Base-by-base conservation (phyloP, 164 flowering plant species). In the Pachysandra terminalis region DNA sequence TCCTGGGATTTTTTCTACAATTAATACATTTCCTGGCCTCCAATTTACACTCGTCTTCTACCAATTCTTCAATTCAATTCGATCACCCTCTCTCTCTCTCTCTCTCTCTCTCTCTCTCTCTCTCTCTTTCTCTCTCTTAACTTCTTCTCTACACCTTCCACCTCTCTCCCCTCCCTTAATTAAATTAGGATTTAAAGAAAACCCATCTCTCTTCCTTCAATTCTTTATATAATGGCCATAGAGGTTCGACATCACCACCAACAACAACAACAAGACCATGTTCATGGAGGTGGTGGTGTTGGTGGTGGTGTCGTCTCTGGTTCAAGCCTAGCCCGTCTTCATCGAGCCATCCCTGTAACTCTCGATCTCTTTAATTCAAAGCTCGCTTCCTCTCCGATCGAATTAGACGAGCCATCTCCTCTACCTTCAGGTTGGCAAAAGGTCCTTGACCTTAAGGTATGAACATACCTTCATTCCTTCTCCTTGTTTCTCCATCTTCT, bases 21-120 rank as follows among this genome's bases (percentile, higher is more conserved):
- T 88, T 79, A 87, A 86, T 89, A 80, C 87, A 79, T 76, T 84
- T 88, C 79, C 80, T 77, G 79, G 68, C 74, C 83, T 75, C n/a
- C 78, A 78, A 83, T 85, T 84, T 83, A 82, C 77, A 75, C 81
- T 74, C 82, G 61, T 77, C 80, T 80, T 80, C 85, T 75, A 85
- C 85, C 84, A 68, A 68, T 73, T 67, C 82, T n/a, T 82, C 84
- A 86, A 81, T 83, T 81, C 85, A 79, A 80, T 80, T 82, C 78
- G 37, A 75, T 64, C 68, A 59, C 70, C 57, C 63, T 35, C 56
- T 61, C 69, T 69, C 74, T 72, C 81, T 77, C 77, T 74, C 77
- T 79, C 82, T 77, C 73, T 16, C 19, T 25, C 17, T 24, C 14
- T 17, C 14, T 24, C 28, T 25, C 14, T 65, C 65, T 57, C 28